phyloP scores from a whole-genome alignment of 2,329 filamentous ascomycete genomes.

The Xylariaceae sp. region DNA sequence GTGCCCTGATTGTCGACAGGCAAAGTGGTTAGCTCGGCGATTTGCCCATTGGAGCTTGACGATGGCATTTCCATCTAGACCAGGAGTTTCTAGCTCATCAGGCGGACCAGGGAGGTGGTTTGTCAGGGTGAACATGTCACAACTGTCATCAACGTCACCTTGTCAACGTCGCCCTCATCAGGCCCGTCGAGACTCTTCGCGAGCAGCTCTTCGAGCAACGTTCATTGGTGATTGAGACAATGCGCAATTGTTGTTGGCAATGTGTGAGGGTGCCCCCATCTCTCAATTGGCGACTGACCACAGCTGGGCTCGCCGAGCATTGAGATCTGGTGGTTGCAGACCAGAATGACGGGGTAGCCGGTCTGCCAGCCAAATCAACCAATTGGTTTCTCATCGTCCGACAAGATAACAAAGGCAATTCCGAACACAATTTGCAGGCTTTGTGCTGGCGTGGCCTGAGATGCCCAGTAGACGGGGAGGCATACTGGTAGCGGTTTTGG shows the following conservation, averaged over 20 bases:
- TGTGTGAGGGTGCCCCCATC: background rate
- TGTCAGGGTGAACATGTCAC: background rate
- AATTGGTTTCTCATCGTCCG: background rate
- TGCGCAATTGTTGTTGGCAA: background rate
- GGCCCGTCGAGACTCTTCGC: background rate
- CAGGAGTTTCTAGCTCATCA: background rate
- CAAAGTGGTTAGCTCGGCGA: background rate
- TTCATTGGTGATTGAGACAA: background rate
- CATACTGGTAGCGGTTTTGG: background rate
- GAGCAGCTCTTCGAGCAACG: background rate
- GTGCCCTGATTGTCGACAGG: background rate
- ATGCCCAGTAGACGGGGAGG: conserved; percentile 1
- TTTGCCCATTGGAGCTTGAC: background rate
- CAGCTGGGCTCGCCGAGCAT: too few relatives aligned
- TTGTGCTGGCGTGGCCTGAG: background rate
- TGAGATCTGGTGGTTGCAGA: too few relatives aligned
- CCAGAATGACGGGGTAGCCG: too few relatives aligned
- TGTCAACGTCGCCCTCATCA: background rate
- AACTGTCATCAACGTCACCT: background rate
- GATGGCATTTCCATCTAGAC: background rate
- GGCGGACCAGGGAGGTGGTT: background rate
- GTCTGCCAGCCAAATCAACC: background rate
- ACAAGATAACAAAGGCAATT: background rate
- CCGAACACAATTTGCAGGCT: background rate
- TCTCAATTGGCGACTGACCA: background rate